Conservation (phyloP, 306 rosid species). For the Cucumis hystrix region DNA sequence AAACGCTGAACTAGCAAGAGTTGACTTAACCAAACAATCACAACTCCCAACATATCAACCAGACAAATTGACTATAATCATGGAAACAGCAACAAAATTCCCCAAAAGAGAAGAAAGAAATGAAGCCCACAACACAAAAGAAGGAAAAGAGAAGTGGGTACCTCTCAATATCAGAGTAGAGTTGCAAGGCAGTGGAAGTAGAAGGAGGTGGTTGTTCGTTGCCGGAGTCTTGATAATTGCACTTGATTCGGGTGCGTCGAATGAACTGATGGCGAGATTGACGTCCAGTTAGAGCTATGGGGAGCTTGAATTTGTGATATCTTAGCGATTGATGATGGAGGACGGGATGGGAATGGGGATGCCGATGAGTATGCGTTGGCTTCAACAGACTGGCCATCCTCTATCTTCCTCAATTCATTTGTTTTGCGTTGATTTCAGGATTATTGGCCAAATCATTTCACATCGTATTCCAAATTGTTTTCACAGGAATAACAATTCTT, state of each 20-base stretch:
- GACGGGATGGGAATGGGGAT: slow-evolving; percentile 7
- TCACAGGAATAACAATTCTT: background rate
- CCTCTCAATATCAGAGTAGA: slow-evolving; percentile 83
- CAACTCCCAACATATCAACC: background rate
- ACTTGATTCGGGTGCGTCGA: slow-evolving; percentile 17
- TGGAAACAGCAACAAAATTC: background rate
- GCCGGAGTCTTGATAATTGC: slow-evolving; percentile 20
- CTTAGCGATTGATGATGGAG: background rate
- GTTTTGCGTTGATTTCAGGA: background rate
- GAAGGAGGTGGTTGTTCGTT: slow-evolving; percentile 8
- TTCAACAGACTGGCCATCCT: slow-evolving; percentile 25
- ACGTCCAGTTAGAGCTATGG: background rate
- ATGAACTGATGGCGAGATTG: slow-evolving; percentile 4
- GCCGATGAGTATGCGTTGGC: slow-evolving; percentile 5
- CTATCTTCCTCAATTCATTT: background rate
- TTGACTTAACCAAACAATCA: background rate
- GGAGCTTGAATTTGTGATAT: background rate
- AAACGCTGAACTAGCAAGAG: background rate
- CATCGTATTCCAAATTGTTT: background rate
- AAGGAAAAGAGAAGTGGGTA: background rate
- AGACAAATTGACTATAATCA: background rate
- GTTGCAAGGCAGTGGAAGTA: slow-evolving; percentile 45
- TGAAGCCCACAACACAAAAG: background rate
- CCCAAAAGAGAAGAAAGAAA: background rate
- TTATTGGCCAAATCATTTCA: background rate